phyloP scores from a whole-genome alignment of 2,329 filamentous ascomycete genomes.

The Geosmithia putterillii region DNA sequence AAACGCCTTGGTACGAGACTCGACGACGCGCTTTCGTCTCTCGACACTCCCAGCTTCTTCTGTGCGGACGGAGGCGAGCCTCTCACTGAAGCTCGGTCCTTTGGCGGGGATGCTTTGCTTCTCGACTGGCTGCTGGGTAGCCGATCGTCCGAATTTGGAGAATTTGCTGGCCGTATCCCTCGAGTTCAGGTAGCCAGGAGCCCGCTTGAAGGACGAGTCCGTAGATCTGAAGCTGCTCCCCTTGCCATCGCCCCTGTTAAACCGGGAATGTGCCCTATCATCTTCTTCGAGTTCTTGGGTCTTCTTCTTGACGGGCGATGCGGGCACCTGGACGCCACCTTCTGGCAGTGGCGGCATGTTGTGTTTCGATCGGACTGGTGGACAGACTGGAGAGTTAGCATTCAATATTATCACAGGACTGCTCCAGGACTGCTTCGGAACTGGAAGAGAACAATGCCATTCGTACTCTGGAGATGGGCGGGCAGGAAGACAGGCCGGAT shows the following conservation, averaged over 20 bases:
- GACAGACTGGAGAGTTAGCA: background rate
- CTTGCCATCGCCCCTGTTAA: background rate
- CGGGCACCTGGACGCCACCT: slow-evolving; percentile 57
- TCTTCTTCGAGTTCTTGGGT: slow-evolving; percentile 36
- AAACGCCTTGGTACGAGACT: slow-evolving; percentile 43
- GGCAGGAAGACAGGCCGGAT: background rate
- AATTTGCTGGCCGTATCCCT: background rate
- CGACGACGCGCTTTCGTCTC: slow-evolving; percentile 37
- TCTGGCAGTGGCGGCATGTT: background rate
- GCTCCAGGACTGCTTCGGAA: too few species aligned
- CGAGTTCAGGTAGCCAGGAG: background rate
- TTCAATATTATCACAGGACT: background rate
- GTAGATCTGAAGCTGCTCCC: background rate
- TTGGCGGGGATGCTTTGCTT: background rate
- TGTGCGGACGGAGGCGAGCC: slow-evolving; percentile 58
- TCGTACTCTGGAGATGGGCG: background rate
- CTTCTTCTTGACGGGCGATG: slow-evolving; percentile 56
- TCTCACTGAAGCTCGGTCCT: slow-evolving; percentile 62
- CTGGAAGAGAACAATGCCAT: background rate
- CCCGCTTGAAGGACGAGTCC: slow-evolving; percentile 48
- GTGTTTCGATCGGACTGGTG: background rate
- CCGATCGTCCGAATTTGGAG: background rate
- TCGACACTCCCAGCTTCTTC: slow-evolving; percentile 40
- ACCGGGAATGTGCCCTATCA: background rate
- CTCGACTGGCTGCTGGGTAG: background rate